Base-by-base conservation (phyloP, 2,329 filamentous ascomycete species). In the Saccharata proteae region DNA sequence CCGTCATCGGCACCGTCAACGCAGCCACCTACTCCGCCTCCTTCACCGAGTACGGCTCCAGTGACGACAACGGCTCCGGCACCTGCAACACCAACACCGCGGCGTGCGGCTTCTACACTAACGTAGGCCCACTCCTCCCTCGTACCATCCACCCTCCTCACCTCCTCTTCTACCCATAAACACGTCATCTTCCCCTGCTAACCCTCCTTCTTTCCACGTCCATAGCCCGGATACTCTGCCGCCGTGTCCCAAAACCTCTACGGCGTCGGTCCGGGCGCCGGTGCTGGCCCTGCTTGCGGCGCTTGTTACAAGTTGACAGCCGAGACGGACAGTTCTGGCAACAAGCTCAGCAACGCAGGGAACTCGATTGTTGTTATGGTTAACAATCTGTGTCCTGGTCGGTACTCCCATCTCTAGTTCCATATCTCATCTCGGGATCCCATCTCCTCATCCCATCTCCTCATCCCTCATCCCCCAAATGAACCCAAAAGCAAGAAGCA, bases 351-450 rank as follows among this genome's bases (percentile, higher is more conserved):
- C 30, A 50, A 47, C 34, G 40, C 45, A 4, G 49, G 49, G 31
- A 55, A 48, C 32, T 45, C 39, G 36, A 49, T 58, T 32, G 54
- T 57, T 4, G 52, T 60, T 15, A 49, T 54, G 39, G 46, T 60
- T 29, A 57, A 55, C 35, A 61, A 61, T 38, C 43, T 60, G 3
- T 61, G 58, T 34, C 57, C 57, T 6, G 37, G 37, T 39, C 25
- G 16, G 38, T 10, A 7, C 18, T 12, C 20, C 20, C n/a, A n/a
- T n/a, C n/a, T n/a, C n/a, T n/a, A n/a, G n/a, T n/a, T 3, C 27
- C 10, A 26, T 4, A 3, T 6, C 24, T 8, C 14, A 14, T 6
- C 19, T 23, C 25, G n/a, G 13, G 19, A 11, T 13, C 20, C 20
- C 13, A n/a, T n/a, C n/a, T n/a, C n/a, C n/a, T n/a, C n/a, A n/a